Percentiles rank a stretch among this genome's conserved stretches.
Conservation (phyloP, 2,329 filamentous ascomycete species). For the Fusarium sp. region DNA sequence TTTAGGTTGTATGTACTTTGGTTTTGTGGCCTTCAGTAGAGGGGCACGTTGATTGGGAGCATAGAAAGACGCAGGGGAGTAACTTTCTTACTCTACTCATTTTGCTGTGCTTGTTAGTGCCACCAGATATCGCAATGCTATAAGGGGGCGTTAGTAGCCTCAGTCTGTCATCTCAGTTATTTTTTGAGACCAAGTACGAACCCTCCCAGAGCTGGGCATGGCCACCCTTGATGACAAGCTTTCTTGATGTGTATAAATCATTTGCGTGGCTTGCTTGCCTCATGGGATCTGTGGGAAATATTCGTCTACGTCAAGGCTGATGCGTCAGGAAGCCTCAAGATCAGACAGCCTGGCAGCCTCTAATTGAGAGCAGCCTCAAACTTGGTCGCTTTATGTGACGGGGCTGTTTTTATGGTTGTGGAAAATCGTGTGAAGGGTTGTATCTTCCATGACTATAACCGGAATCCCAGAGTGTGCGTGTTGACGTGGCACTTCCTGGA, state of each 20-base stretch:
- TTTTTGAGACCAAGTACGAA: constrained; percentile 43
- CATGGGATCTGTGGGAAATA: neutral
- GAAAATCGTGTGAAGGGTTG: constrained; percentile 8
- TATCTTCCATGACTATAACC: neutral
- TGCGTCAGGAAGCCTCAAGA: neutral
- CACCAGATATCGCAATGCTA: constrained; percentile 35
- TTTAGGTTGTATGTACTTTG: constrained; percentile 33
- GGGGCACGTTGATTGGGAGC: constrained; percentile 24
- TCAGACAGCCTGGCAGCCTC: constrained; percentile 4
- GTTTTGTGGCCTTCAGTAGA: constrained; percentile 34
- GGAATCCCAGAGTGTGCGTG: neutral
- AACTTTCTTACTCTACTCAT: constrained; percentile 24
- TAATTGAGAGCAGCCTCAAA: constrained; percentile 18
- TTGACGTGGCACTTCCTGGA: constrained; percentile 29
- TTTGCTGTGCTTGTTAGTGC: constrained; percentile 36
- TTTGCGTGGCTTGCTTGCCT: constrained; percentile 14
- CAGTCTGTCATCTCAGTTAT: constrained; percentile 10
- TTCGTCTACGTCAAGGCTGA: constrained; percentile 5
- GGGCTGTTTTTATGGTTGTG: constrained; percentile 1
- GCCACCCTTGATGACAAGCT: constrained; percentile 22
- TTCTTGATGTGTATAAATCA: neutral
- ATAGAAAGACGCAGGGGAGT: constrained; percentile 19
- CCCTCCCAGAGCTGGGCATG: constrained; percentile 30
- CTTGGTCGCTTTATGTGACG: constrained; percentile 3
- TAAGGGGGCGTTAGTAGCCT: constrained; percentile 30